Conservation (phyloP, 2,329 filamentous ascomycete genomes). For the Escovopsis sp. region DNA sequence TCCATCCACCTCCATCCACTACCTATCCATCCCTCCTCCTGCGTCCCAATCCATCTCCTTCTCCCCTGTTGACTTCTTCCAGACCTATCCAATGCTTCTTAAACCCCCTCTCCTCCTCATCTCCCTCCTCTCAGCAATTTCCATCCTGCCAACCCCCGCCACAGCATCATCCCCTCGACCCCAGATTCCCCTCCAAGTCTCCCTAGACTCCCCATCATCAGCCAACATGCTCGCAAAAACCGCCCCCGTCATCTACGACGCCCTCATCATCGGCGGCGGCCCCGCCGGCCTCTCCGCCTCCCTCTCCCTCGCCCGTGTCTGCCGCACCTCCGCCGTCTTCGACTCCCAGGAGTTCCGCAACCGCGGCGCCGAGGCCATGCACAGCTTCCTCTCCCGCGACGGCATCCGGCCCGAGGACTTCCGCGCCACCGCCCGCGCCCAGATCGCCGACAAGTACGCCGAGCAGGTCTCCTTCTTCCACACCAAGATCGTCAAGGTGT, state of each 20-base stretch:
- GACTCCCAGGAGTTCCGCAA: constrained; percentile 37
- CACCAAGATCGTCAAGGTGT: constrained; percentile 8
- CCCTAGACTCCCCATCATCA: neutral
- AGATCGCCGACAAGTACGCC: constrained; percentile 20
- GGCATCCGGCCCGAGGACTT: constrained; percentile 20
- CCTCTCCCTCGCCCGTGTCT: constrained; percentile 31
- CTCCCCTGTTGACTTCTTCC: no score
- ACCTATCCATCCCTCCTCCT: no score
- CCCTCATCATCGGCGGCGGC: constrained; percentile 34
- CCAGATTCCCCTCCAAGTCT: no score
- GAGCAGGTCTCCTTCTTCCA: constrained; percentile 13
- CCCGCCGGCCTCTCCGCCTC: constrained; percentile 34
- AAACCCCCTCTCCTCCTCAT: neutral
- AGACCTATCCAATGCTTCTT: neutral
- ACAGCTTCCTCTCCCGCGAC: constrained; percentile 27
- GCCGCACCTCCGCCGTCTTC: constrained; percentile 30
- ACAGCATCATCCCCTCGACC: neutral
- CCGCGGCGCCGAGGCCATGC: constrained; percentile 29
- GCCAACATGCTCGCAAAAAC: neutral
- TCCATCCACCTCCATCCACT: no score
- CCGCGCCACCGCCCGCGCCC: constrained; percentile 17
- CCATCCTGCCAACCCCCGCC: neutral
- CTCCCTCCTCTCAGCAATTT: neutral
- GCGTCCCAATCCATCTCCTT: no score
- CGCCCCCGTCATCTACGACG: constrained; percentile 24